Evolutionary conservation across 257 asterid species (phyloP).

Genomic region (Petrea volubilis): DNA sequence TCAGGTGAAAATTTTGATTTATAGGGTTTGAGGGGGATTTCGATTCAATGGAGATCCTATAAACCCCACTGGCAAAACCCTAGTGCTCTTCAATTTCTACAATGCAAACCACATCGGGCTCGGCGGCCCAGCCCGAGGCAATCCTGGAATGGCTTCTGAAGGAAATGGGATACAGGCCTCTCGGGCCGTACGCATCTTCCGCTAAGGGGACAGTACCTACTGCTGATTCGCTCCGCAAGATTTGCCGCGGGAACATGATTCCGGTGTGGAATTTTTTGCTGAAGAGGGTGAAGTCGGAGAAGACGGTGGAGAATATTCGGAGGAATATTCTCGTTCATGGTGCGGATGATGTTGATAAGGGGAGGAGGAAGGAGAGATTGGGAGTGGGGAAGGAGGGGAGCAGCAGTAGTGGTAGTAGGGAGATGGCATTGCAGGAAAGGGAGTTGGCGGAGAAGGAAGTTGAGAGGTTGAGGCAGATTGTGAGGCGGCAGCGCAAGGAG

Average conservation of each 20-base stretch:
- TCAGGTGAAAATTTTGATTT: neutral
- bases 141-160: conserved; percentile 89
- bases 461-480: conserved; percentile 91
- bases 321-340: conserved; percentile 92
- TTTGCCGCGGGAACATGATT: conserved; percentile 97
- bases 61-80: conserved; percentile 21
- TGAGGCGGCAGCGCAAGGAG: conserved; percentile 95
- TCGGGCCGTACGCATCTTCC: conserved; percentile 71
- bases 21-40: conserved; percentile 10
- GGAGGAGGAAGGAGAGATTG: conserved; percentile 56
- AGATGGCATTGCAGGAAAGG: conserved; percentile 87
- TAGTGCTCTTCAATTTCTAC: conserved; percentile 10
- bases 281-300: conserved; percentile 90
- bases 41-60: conserved; percentile 26
- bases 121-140: conserved; percentile 80
- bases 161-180: conserved; percentile 95
- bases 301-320: conserved; percentile 87
- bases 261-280: conserved; percentile 85
- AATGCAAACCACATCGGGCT: conserved; percentile 67
- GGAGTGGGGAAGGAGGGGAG: conserved; percentile 45
- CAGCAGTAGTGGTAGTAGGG: conserved; percentile 63
- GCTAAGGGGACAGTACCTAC: conserved; percentile 67
- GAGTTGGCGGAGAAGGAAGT: conserved; percentile 97
- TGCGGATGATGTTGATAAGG: conserved; percentile 51
- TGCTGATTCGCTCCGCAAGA: conserved; percentile 75